Evolutionary conservation across 768 basidiomycete species (phyloP), one percentile per base, ranked within the genome.

Genomic region (Auricularia heimuer): DNA sequence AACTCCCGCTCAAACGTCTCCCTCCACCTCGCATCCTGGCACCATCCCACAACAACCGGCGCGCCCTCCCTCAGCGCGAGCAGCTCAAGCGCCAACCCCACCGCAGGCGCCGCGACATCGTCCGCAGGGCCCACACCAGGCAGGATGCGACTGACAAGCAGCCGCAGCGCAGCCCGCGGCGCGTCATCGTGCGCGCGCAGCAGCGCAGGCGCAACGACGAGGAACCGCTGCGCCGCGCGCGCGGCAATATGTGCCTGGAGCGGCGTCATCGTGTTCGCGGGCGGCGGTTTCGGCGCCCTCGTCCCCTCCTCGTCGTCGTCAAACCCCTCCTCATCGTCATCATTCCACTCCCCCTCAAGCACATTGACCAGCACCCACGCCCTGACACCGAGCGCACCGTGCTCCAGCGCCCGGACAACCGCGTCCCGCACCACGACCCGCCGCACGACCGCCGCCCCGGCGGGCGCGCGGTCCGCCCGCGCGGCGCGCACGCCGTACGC

Each of bases 81-180:
- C 34, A 76, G 64, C 63, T 83, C 78, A 37, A 87, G 67, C 1
- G 81, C 69, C 16, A 84, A 73, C 29, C 75, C 76, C 1, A 79
- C 75, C 18, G 85, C 75, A 21, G 73, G 70, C 24, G 72, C 72
- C 66, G 77, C 76, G 24, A 77, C 74, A 24, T 81, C 80, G 65
- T 62, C 47, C 1, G 71, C 68, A 42, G 70, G 71, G 34, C 70
- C 66, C 39, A 69, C 72, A 67, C 84, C 83, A 3, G 81, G 81
- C 3, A 87, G 73, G 24, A 84, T 74, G 36, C 80, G 78, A 16
- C 74, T 79, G 45, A 80, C 77, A 10, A 85, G 66, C 4, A 82
- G 33, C 3, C 69, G 65, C 8, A 79, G 71, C 16, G 81, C 72
- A 39, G 74, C 68, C 16, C 73, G 70, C 1, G 71, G 54, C 33